Conservation (phyloP, 2,329 filamentous ascomycete species). For the Talaromyces sp. region DNA sequence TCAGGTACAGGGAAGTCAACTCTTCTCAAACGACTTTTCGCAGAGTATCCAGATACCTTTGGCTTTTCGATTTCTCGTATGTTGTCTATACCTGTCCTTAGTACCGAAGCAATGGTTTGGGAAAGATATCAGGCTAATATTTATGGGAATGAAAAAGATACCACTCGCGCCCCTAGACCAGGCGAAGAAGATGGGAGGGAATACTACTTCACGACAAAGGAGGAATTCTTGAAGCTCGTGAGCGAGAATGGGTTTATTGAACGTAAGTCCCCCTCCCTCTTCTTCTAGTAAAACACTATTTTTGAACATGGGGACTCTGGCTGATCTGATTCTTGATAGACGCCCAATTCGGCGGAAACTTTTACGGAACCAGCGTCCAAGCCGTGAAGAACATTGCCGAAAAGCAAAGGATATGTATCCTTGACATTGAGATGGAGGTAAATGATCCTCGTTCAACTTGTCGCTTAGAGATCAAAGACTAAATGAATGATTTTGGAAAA, state of each 20-base stretch:
- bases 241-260: slow-evolving; percentile 73
- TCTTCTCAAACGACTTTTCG: slow-evolving; percentile 39
- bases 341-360: slow-evolving; percentile 78
- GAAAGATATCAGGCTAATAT: slow-evolving; percentile 7
- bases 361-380: slow-evolving; percentile 77
- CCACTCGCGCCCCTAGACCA: slow-evolving; percentile 69
- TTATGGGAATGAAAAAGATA: slow-evolving; percentile 52
- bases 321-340: slow-evolving; percentile 26
- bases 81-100: slow-evolving; percentile 14
- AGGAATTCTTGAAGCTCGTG: slow-evolving; percentile 64
- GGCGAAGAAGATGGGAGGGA: slow-evolving; percentile 72
- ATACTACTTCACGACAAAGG: slow-evolving; percentile 71
- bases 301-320: too few species aligned
- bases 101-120: neutral
- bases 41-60: slow-evolving; percentile 39
- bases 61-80: slow-evolving; percentile 39
- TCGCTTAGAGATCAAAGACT: too few species aligned
- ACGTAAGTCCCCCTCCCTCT: slow-evolving; percentile 29
- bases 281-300: too few species aligned
- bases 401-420: slow-evolving; percentile 68
- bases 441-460: slow-evolving; percentile 16
- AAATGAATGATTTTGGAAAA: slow-evolving; percentile 23
- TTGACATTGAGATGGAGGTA: slow-evolving; percentile 97
- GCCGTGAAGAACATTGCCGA: slow-evolving; percentile 71
- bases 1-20: slow-evolving; percentile 42